These are phyloP conservation scores for Ramalina intermedia DNA, from an alignment of 495 filamentous ascomycete species.

Conservation along the genomic window DNA sequence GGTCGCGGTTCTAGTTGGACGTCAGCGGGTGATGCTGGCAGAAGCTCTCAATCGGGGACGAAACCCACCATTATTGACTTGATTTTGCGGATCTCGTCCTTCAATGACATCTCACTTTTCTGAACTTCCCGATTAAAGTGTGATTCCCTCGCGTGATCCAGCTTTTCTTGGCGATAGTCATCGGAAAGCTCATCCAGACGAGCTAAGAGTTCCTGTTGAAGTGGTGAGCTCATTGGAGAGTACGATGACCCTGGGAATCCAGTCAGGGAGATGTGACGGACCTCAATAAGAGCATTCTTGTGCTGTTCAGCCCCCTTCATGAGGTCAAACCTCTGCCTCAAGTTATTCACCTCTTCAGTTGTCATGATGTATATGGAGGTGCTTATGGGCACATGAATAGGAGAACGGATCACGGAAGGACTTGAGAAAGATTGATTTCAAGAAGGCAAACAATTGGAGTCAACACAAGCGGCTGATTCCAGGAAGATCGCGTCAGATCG, in stretches of 20 bases:
- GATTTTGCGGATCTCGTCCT: constrained; percentile 34
- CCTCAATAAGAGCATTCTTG: constrained; percentile 41
- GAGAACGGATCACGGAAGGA: not conserved
- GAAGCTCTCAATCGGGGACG: not conserved
- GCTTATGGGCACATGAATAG: not conserved
- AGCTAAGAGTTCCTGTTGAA: constrained; percentile 31
- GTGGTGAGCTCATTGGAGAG: not conserved
- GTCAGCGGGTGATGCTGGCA: not conserved
- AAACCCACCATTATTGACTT: constrained; percentile 35
- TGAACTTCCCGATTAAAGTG: constrained; percentile 41
- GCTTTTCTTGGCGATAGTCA: constrained; percentile 32
- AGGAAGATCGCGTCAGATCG: not conserved
- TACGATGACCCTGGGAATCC: not conserved
- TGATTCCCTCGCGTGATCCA: constrained; percentile 40
- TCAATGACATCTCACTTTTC: constrained; percentile 36
- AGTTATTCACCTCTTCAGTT: constrained; percentile 14
- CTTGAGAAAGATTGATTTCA: no score
- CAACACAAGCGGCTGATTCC: no score
- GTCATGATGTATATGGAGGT: constrained; percentile 7
- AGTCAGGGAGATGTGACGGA: constrained; percentile 10
- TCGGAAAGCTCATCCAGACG: constrained; percentile 32
- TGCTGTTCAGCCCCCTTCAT: constrained; percentile 32
- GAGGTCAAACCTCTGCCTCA: constrained; percentile 33
- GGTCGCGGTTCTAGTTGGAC: constrained; percentile 47
- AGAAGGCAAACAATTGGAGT: no score